Conservation (phyloP, 257 asterid species). For the Scutellaria galericulata region DNA sequence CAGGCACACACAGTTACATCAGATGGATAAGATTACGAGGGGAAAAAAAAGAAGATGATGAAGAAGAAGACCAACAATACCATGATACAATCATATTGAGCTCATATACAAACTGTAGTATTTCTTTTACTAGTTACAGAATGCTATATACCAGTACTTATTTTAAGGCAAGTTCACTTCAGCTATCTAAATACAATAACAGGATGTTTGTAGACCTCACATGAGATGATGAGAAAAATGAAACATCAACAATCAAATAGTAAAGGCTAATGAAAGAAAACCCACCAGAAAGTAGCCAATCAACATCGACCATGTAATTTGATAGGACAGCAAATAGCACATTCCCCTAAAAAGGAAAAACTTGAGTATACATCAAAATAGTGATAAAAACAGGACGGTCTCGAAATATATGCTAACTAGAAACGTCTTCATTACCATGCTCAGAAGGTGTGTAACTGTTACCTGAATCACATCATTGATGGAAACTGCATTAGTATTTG, state of each 20-base stretch:
- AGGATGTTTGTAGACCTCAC: slow-evolving; percentile 1
- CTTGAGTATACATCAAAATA: slow-evolving; percentile 10
- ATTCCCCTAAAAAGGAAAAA: slow-evolving; percentile 62
- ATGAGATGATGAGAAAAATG: background rate
- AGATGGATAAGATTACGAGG: slow-evolving; percentile 1
- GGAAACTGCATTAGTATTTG: slow-evolving; percentile 90
- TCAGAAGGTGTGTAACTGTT: slow-evolving; percentile 17
- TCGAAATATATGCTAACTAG: slow-evolving; percentile 3
- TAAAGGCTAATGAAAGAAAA: slow-evolving; percentile 30
- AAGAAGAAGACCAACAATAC: background rate
- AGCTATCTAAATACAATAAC: background rate
- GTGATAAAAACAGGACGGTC: slow-evolving; percentile 20
- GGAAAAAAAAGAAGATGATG: background rate
- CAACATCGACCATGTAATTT: slow-evolving; percentile 95
- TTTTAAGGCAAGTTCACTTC: background rate
- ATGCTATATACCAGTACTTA: slow-evolving; percentile 16
- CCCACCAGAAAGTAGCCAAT: slow-evolving; percentile 93
- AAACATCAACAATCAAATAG: slow-evolving; percentile 19
- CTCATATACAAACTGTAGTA: slow-evolving; percentile 22
- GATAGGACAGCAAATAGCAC: slow-evolving; percentile 79
- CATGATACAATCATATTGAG: slow-evolving; percentile 23
- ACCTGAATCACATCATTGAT: slow-evolving; percentile 86
- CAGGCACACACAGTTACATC: background rate
- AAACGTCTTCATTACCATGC: slow-evolving; percentile 13
- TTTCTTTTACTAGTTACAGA: slow-evolving; percentile 4